phyloP scores from a whole-genome alignment of 106 monocot genomes.

The Dactylorhiza incarnata region DNA sequence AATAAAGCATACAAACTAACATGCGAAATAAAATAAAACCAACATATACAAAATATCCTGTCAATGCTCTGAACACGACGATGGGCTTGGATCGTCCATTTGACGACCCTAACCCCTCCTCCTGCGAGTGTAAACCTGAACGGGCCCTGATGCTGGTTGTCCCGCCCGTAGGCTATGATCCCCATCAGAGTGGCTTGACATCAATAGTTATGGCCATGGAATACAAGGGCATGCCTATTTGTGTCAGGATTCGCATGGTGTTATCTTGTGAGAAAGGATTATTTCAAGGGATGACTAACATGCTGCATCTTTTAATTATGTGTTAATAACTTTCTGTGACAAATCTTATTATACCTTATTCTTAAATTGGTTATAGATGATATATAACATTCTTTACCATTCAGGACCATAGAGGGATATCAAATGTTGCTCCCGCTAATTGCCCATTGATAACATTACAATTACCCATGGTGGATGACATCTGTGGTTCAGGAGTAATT shows the following conservation, averaged over 20 bases:
- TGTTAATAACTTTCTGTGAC: neutral
- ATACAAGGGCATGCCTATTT: neutral
- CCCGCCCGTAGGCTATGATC: too few relatives aligned
- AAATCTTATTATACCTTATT: neutral
- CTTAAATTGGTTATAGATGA: neutral
- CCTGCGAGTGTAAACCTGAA: too few relatives aligned
- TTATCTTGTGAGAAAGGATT: neutral
- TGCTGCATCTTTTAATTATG: neutral
- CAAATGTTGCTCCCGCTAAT: conserved; percentile 88
- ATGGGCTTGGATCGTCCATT: too few relatives aligned
- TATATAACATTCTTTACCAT: neutral
- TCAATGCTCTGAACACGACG: too few relatives aligned
- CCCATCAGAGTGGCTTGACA: neutral
- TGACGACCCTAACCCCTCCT: too few relatives aligned
- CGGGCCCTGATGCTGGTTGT: too few relatives aligned
- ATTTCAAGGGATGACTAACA: neutral
- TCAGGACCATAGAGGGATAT: conserved; percentile 94
- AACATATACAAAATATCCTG: too few relatives aligned
- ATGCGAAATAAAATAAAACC: too few relatives aligned
- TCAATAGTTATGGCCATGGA: neutral
- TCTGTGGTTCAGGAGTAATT: conserved; percentile 10
- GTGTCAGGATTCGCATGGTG: neutral
- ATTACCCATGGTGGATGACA: conserved; percentile 25
- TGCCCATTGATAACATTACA: conserved; percentile 63
- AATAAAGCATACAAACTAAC: too few relatives aligned